Conservation (phyloP, 2,329 filamentous ascomycete genomes). For the Colletotrichum sidae region DNA sequence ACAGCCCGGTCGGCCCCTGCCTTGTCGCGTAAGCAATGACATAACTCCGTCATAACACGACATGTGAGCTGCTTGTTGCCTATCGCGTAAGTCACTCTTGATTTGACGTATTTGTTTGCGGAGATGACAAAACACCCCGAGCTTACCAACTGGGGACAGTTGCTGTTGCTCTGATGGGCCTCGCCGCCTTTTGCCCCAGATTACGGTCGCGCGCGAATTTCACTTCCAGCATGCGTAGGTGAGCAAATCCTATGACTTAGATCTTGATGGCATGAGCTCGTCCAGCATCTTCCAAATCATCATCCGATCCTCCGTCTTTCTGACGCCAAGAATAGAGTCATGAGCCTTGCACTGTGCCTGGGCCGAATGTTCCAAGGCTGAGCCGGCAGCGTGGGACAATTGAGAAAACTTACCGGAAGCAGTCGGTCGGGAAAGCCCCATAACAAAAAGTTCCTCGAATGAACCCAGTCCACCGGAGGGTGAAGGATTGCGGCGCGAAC, state of each 20-base stretch:
- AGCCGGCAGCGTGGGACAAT: neutral
- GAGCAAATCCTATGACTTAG: too few relatives aligned
- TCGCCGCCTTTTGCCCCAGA: neutral
- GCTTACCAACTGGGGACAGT: slow-evolving; percentile 11
- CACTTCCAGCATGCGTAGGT: too few relatives aligned
- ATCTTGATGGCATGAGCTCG: too few relatives aligned
- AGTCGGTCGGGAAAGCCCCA: neutral
- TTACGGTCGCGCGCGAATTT: too few relatives aligned
- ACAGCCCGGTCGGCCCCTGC: neutral
- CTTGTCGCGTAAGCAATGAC: slow-evolving; percentile 29
- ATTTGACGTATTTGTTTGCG: neutral
- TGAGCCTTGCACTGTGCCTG: neutral
- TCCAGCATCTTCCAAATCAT: too few relatives aligned
- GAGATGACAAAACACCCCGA: slow-evolving; percentile 11
- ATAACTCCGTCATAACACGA: slow-evolving; percentile 9
- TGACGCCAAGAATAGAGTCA: too few relatives aligned
- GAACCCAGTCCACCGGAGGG: neutral
- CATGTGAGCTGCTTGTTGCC: slow-evolving; percentile 12
- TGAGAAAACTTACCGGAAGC: neutral
- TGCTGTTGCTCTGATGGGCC: slow-evolving; percentile 11
- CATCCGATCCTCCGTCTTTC: too few relatives aligned
- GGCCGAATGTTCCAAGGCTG: too few relatives aligned
- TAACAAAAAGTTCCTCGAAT: neutral
- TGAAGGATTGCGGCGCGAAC: slow-evolving; percentile 18
- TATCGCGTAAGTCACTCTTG: neutral